phyloP scores from a whole-genome alignment of 768 basidiomycete genomes.

The Mycena vitilis region DNA sequence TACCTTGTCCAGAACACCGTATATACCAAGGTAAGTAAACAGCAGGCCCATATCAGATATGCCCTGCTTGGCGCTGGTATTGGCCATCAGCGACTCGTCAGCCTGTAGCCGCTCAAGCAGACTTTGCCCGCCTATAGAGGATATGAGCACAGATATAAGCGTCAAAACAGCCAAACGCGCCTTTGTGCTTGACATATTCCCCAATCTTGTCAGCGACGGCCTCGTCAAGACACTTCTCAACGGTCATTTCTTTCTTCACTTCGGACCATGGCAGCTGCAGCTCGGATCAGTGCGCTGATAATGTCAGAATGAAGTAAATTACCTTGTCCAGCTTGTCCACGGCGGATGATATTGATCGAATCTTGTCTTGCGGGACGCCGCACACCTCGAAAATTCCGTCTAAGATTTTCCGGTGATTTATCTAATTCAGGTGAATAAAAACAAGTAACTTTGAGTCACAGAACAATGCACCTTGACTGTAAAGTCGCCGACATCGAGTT shows the following conservation, averaged over 20 bases:
- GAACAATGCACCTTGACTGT: constrained; percentile 79
- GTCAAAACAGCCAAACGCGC: constrained; percentile 50
- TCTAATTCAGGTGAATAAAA: constrained; percentile 52
- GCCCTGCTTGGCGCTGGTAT: constrained; percentile 83
- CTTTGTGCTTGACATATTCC: constrained; percentile 96
- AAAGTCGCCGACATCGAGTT: constrained; percentile 93
- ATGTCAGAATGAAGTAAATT: neutral
- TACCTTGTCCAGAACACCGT: constrained; percentile 83
- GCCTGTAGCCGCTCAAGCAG: constrained; percentile 77
- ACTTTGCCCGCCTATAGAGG: constrained; percentile 74
- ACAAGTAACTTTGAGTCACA: neutral
- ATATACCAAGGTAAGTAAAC: constrained; percentile 85
- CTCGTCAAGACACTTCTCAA: constrained; percentile 89
- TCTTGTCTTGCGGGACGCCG: constrained; percentile 91
- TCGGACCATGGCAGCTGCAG: constrained; percentile 86
- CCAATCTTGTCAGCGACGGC: constrained; percentile 93
- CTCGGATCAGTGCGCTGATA: constrained; percentile 6
- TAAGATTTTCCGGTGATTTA: constrained; percentile 96
- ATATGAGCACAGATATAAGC: neutral
- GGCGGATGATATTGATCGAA: constrained; percentile 92
- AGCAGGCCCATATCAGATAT: constrained; percentile 87
- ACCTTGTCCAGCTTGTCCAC: constrained; percentile 99
- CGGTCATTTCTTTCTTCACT: constrained; percentile 96
- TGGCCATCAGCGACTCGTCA: constrained; percentile 73
- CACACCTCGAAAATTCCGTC: constrained; percentile 98